Conservation (phyloP, 306 rosid genomes). For the Amphicarpaea edgeworthii region DNA sequence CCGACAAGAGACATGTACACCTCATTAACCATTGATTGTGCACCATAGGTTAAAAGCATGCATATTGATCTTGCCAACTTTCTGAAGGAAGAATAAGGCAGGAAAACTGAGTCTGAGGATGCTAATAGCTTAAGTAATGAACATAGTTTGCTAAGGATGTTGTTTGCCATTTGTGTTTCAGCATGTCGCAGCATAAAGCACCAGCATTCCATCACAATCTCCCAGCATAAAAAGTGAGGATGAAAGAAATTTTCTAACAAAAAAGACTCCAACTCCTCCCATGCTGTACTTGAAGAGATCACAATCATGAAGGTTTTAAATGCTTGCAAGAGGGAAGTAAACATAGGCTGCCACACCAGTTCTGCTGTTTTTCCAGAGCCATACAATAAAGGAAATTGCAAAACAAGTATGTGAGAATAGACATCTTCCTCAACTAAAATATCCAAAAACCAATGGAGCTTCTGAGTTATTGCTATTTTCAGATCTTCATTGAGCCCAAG, state of each 20-base stretch:
- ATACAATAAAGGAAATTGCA: constrained; percentile 65
- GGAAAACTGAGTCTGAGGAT: constrained; percentile 67
- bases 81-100: constrained; percentile 67
- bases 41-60: constrained; percentile 65
- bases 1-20: constrained; percentile 62
- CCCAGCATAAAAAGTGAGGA: constrained; percentile 93
- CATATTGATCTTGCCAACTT: constrained; percentile 80
- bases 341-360: constrained; percentile 72
- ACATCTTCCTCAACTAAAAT: constrained; percentile 71
- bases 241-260: constrained; percentile 84
- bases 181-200: constrained; percentile 81
- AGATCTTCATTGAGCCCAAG: constrained; percentile 58
- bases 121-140: constrained; percentile 73
- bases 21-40: constrained; percentile 63
- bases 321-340: constrained; percentile 70
- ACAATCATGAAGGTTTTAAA: constrained; percentile 77
- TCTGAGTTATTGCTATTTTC: constrained; percentile 59
- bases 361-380: constrained; percentile 64
- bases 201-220: constrained; percentile 92
- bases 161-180: constrained; percentile 62
- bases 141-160: constrained; percentile 60
- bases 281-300: constrained; percentile 70
- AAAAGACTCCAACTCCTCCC: constrained; percentile 75
- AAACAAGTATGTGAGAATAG: constrained; percentile 70
- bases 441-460: constrained; percentile 76